Conservation (phyloP, 352 stramenopile species). For the Pythium plurisporium region DNA sequence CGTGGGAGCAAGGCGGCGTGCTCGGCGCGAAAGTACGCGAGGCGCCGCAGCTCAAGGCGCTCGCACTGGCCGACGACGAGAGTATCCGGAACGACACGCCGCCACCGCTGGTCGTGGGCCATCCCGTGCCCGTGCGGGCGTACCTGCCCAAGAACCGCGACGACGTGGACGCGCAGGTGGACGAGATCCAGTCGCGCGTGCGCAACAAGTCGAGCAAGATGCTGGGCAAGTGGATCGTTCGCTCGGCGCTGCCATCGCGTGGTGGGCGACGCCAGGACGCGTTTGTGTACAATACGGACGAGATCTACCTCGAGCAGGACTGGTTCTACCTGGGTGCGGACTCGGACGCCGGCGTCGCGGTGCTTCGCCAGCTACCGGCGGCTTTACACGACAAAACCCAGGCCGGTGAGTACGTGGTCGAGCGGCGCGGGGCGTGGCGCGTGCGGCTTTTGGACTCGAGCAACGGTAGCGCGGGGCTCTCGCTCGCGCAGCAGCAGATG, state of each 20-base stretch:
- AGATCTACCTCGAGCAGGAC: slow-evolving; percentile 80
- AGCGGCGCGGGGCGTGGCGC: slow-evolving; percentile 62
- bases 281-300: slow-evolving; percentile 82
- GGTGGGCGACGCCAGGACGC: slow-evolving; percentile 23
- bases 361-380: slow-evolving; percentile 56
- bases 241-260: slow-evolving; percentile 45
- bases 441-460: slow-evolving; percentile 67
- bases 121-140: slow-evolving; percentile 53
- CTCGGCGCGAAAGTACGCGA: slow-evolving; percentile 71
- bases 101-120: slow-evolving; percentile 43
- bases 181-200: slow-evolving; percentile 75
- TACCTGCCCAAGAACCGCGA: slow-evolving; percentile 76
- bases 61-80: slow-evolving; percentile 42
- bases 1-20: slow-evolving; percentile 72
- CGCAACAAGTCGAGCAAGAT: slow-evolving; percentile 74
- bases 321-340: slow-evolving; percentile 81
- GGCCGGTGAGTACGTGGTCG: slow-evolving; percentile 60
- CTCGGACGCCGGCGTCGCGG: slow-evolving; percentile 51
- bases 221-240: slow-evolving; percentile 75
- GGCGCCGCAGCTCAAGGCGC: slow-evolving; percentile 60
- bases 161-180: slow-evolving; percentile 63
- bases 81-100: slow-evolving; percentile 44
- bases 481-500: slow-evolving; percentile 77
- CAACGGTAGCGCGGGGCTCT: slow-evolving; percentile 54
- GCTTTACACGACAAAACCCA: slow-evolving; percentile 5